Evolutionary conservation across 1,139 yeast species (phyloP), one percentile per base, ranked within the genome.

Genomic region (Zygosaccharomyces sapae): DNA sequence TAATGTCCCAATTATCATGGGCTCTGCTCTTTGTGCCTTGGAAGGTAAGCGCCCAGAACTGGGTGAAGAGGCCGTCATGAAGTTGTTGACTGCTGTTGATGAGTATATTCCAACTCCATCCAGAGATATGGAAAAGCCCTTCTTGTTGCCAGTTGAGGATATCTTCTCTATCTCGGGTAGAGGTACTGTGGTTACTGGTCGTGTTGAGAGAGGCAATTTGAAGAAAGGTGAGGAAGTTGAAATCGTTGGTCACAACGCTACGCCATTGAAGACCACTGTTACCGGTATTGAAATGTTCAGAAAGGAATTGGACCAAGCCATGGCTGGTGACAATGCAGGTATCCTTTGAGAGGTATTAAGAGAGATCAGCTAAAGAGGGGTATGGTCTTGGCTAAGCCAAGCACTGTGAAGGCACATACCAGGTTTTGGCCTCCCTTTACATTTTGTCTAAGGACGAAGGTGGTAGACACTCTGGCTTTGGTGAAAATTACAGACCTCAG

Each of bases 301-400:
- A 81, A 92, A 92, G 80, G 97, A 92, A 71, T 83, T 92, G 66
- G 97, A 89, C 74, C 80, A 83, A 65, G 97, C 97, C 59, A 86
- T 85, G 82, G 97, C 97, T 65, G 98, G 98, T 78, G 98, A 92
- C 77, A 92, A 94, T 73, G 95, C 96, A 70, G 98, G 98, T 75
- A 82, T 92, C 63, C 77, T 92, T 80, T 92, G 70, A 89, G 98
- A 80, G 98, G 98, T 80, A 81, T 90, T 69, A 90, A 89, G 82
- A 89, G 97, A 77, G 98, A 92, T 68, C 96, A 92, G 68, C 78
- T 92, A 62, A 79, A 80, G 73, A 87, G 98, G 77, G 98, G 98
- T 76, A 92, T 92, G 97, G 95, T 92, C 61, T 76, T 89, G 66
- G 85, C 95, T 66, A 89, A 89, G 77, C 92, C 96, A 62, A 90